Evolutionary conservation across 306 rosid species (phyloP).

Genomic region (Inga laurina): DNA sequence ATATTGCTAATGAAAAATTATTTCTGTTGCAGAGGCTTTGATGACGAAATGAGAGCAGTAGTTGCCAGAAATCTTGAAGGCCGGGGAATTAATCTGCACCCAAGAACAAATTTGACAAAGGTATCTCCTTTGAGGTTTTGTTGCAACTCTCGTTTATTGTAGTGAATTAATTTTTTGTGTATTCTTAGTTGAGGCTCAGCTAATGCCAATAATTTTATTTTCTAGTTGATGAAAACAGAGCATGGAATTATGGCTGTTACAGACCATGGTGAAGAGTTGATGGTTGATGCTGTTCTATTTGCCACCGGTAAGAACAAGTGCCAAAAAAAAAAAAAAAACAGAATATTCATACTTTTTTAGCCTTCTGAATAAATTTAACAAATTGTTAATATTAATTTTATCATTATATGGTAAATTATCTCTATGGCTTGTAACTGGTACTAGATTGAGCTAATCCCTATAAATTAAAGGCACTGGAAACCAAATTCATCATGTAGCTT

Average conservation of each 20-base stretch:
- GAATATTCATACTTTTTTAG: background rate
- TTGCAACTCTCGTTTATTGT: background rate
- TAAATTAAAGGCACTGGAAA: background rate
- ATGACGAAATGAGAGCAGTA: slow-evolving; percentile 96
- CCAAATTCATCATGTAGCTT: background rate
- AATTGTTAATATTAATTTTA: background rate
- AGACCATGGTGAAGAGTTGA: slow-evolving; percentile 92
- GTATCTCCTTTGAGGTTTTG: slow-evolving; percentile 44
- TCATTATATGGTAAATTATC: background rate
- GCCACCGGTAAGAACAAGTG: slow-evolving; percentile 81
- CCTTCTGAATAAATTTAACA: background rate
- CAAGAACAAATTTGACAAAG: slow-evolving; percentile 70
- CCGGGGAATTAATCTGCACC: slow-evolving; percentile 87
- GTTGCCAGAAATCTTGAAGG: slow-evolving; percentile 95
- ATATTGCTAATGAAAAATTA: background rate
- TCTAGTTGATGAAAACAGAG: slow-evolving; percentile 77
- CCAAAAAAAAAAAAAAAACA: background rate
- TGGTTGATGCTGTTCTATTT: slow-evolving; percentile 84
- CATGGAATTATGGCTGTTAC: slow-evolving; percentile 81
- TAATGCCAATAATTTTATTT: slow-evolving; percentile 23
- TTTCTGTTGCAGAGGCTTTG: slow-evolving; percentile 77
- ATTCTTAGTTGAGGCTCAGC: slow-evolving; percentile 20
- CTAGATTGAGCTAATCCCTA: background rate
- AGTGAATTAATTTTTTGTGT: background rate
- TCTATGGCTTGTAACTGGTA: background rate